These are phyloP conservation scores for Hypoxylon fragiforme DNA, from an alignment of 495 filamentous ascomycete species.

Conservation along the genomic window DNA sequence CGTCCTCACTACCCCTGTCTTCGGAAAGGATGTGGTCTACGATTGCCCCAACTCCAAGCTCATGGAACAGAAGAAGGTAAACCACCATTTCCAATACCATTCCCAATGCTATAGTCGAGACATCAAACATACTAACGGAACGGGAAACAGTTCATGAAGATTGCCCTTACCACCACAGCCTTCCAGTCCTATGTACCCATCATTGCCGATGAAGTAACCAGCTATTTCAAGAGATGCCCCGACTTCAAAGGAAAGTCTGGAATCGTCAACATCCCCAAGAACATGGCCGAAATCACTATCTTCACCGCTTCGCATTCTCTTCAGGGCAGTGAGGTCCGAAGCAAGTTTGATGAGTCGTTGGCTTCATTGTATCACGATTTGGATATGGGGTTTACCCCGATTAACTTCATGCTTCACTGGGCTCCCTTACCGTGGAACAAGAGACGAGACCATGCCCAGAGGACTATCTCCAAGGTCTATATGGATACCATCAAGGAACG, in stretches of 20 bases:
- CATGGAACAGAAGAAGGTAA: constrained; percentile 77
- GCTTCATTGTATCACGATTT: constrained; percentile 80
- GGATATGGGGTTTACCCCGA: constrained; percentile 79
- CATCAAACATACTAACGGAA: constrained; percentile 14
- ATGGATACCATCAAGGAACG: constrained; percentile 73
- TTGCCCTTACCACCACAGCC: constrained; percentile 75
- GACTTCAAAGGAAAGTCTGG: constrained; percentile 71
- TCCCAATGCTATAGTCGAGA: background rate
- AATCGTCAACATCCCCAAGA: constrained; percentile 62
- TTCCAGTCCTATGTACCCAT: constrained; percentile 78
- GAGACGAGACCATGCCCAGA: constrained; percentile 74
- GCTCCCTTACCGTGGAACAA: constrained; percentile 84
- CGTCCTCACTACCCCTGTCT: constrained; percentile 81
- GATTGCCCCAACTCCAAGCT: constrained; percentile 85
- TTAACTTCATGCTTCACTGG: constrained; percentile 88
- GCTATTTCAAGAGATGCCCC: constrained; percentile 65
- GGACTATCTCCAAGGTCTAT: constrained; percentile 75
- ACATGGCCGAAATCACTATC: constrained; percentile 83
- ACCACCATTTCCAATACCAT: background rate
- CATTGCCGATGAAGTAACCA: constrained; percentile 73
- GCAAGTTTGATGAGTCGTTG: constrained; percentile 71
- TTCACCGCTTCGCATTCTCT: constrained; percentile 81
- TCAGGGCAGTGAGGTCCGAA: constrained; percentile 79
- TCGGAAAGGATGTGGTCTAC: constrained; percentile 84
- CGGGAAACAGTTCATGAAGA: constrained; percentile 74